These are phyloP conservation scores for Coprinopsis strossmayeri DNA, from an alignment of 768 basidiomycete species.

Conservation along the genomic window DNA sequence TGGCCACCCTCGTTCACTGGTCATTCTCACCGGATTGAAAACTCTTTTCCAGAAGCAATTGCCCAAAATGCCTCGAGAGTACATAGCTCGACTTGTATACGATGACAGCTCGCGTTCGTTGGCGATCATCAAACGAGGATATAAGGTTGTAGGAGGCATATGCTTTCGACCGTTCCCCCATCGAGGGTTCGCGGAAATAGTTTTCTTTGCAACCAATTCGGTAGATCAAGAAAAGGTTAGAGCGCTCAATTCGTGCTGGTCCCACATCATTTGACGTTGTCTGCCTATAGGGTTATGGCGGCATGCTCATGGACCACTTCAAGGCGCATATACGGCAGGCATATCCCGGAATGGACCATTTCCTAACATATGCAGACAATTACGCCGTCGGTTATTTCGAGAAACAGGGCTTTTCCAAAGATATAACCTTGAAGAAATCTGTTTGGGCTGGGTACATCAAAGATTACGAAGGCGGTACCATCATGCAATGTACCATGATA, in stretches of 20 bases:
- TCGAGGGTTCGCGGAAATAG: slow-evolving; percentile 94
- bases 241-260: neutral
- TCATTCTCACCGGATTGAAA: slow-evolving; percentile 92
- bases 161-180: slow-evolving; percentile 95
- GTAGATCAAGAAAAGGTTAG: slow-evolving; percentile 95
- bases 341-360: slow-evolving; percentile 87
- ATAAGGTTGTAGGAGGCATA: slow-evolving; percentile 96
- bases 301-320: slow-evolving; percentile 97
- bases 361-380: slow-evolving; percentile 97
- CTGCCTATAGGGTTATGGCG: slow-evolving; percentile 79
- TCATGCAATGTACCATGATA: slow-evolving; percentile 99
- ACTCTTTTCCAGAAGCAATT: slow-evolving; percentile 95
- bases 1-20: slow-evolving; percentile 61
- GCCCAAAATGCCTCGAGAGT: slow-evolving; percentile 98
- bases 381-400: slow-evolving; percentile 99
- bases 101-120: slow-evolving; percentile 89
- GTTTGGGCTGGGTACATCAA: slow-evolving; percentile 99
- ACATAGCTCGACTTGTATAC: slow-evolving; percentile 92
- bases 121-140: slow-evolving; percentile 91
- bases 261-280: neutral
- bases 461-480: slow-evolving; percentile 98
- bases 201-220: slow-evolving; percentile 96
- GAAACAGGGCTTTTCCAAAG: slow-evolving; percentile 98
- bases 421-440: slow-evolving; percentile 85
- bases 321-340: slow-evolving; percentile 84